These are phyloP conservation scores for Akanthomyces lecanii DNA, from an alignment of 2,329 filamentous ascomycete genomes.

Conservation along the genomic window DNA sequence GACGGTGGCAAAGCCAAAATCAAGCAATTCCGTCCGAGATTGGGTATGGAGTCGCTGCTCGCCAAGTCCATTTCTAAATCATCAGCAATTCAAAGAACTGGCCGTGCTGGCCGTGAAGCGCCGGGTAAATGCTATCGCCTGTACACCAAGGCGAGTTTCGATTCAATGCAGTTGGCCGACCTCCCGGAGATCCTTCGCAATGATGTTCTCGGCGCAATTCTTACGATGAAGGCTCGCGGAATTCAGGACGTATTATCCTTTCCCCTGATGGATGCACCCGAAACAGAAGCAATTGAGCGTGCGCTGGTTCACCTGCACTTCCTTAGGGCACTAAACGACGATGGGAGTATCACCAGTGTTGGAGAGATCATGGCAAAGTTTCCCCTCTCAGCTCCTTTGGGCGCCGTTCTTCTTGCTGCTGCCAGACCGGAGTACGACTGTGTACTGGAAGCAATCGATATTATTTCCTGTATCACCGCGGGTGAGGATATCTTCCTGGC, in stretches of 20 bases:
- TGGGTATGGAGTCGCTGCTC: conserved; percentile 86
- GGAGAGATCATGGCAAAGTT: conserved; percentile 77
- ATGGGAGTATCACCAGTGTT: conserved; percentile 67
- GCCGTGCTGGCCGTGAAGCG: conserved; percentile 88
- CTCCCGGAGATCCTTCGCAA: conserved; percentile 87
- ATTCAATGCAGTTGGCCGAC: conserved; percentile 65
- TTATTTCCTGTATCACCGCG: conserved; percentile 62
- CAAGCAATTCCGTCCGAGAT: conserved; percentile 79
- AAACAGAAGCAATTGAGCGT: conserved; percentile 72
- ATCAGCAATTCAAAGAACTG: conserved; percentile 84
- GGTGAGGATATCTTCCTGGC: conserved; percentile 62
- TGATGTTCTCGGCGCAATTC: conserved; percentile 77
- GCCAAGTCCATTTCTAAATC: conserved; percentile 90
- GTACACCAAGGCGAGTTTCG: conserved; percentile 77
- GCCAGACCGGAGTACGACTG: conserved; percentile 67
- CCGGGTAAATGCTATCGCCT: conserved; percentile 85
- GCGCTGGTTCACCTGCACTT: conserved; percentile 76
- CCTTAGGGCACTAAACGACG: conserved; percentile 69
- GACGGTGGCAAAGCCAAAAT: conserved; percentile 93
- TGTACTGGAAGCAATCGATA: conserved; percentile 78
- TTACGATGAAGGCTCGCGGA: conserved; percentile 91
- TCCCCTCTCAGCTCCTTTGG: conserved; percentile 76
- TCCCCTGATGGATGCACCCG: conserved; percentile 78
- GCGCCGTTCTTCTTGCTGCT: conserved; percentile 77
- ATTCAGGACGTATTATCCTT: conserved; percentile 78